Evolutionary conservation across 768 basidiomycete genomes (phyloP).

Genomic region (Leccinum imitatum): DNA sequence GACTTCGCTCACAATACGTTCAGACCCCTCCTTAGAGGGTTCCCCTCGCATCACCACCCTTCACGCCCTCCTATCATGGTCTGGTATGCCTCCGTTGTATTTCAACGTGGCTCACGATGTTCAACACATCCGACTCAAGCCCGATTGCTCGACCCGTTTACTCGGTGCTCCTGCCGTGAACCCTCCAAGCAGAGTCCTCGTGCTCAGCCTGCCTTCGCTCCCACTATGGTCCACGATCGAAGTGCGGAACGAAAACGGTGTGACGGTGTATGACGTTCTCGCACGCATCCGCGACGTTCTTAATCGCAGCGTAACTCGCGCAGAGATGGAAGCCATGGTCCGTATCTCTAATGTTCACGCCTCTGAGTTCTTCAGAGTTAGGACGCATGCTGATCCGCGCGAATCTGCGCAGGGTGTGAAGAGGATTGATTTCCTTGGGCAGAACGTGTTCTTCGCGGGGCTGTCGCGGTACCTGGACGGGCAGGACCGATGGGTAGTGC

Average conservation of each 20-base stretch:
- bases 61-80: conserved; percentile 28
- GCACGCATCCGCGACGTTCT: conserved; percentile 29
- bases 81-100: conserved; percentile 15
- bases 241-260: conserved; percentile 27
- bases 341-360: conserved; percentile 19
- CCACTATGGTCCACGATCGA: conserved; percentile 32
- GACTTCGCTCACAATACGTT: conserved; percentile 1
- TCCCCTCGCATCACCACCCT: conserved; percentile 22
- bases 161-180: conserved; percentile 25
- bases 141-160: conserved; percentile 14
- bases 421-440: conserved; percentile 40
- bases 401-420: conserved; percentile 41
- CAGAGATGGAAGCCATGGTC: conserved; percentile 29
- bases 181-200: conserved; percentile 17
- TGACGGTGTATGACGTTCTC: conserved; percentile 31
- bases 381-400: conserved; percentile 31
- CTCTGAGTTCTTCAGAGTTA: conserved; percentile 31
- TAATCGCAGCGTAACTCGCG: conserved; percentile 22
- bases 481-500: conserved; percentile 31
- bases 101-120: conserved; percentile 30
- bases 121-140: conserved; percentile 21
- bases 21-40: conserved; percentile 17
- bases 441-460: conserved; percentile 31
- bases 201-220: conserved; percentile 21
- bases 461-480: conserved; percentile 27